Evolutionary conservation across 257 asterid species (phyloP).

Genomic region (Solanum lycopersicoides): DNA sequence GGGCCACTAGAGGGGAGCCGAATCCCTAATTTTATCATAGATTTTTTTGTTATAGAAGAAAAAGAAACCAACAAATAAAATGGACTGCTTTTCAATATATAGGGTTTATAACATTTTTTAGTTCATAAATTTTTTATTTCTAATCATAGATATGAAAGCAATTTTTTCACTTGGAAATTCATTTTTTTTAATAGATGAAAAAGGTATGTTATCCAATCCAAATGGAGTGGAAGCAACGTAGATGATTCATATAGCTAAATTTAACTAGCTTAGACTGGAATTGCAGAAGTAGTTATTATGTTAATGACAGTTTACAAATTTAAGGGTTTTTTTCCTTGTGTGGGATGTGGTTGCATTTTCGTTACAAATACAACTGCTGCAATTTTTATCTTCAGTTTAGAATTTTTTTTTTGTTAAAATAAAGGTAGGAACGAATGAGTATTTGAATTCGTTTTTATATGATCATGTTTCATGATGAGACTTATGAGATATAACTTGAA

Average conservation of each 20-base stretch:
- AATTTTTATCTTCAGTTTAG: background rate
- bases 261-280: too few species aligned
- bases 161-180: background rate
- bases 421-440: background rate
- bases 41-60: too few species aligned
- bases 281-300: background rate
- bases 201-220: background rate
- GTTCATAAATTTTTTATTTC: background rate
- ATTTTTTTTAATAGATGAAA: background rate
- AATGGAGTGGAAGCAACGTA: background rate
- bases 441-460: too few species aligned
- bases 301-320: background rate
- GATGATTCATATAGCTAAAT: background rate
- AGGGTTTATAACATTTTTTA: background rate
- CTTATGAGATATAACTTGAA: background rate
- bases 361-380: background rate
- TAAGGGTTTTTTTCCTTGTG: background rate
- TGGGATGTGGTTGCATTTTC: background rate
- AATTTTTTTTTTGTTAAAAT: background rate
- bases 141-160: background rate
- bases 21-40: too few species aligned
- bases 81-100: too few species aligned
- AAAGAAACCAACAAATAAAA: too few species aligned
- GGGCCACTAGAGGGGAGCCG: too few species aligned
- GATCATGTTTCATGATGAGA: too few species aligned